Base-by-base conservation (phyloP, 2,329 filamentous ascomycete species). In the Hymenotorrendiella dingleyae region DNA sequence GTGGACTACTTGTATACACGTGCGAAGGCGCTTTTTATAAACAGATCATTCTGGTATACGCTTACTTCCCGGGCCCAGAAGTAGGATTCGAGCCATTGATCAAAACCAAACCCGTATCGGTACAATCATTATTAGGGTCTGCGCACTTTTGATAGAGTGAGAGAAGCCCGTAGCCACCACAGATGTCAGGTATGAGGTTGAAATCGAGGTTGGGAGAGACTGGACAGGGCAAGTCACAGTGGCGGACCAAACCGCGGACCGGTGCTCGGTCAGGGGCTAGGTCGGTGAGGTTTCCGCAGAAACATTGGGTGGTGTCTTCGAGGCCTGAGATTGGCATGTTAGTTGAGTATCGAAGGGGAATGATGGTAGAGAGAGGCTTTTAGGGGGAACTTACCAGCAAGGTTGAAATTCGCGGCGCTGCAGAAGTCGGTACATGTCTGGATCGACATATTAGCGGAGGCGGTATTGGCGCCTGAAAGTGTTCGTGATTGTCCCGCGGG, bases 401-500 rank as follows among this genome's bases (percentile, higher is more conserved):
- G 19, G 21, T 35, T 30, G 36, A 38, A 42, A 2, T 36, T 39
- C 21, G 36, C 16, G 8, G 32, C 21, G 23, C 33, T 26, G 24
- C 42, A 42, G 26, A 39, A 42, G 36, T 45, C 43, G 21, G 43
- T 28, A 29, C 42, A 45, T 11, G 24, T 40, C 16, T 47, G 28
- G 8, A 47, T 23, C 4, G 45, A 44, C 45, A 47, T 44, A 20
- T 36, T 30, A 16, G 29, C 10, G 19, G 19, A 23, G n/a, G 37
- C 21, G 6, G 27, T 17, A 19, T 21, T 14, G 11, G 54, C 44
- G 22, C 65, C 56, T 20, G 64, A 64, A 35, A 77, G 63, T 20
- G 73, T 67, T 36, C 67, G 67, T 29, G 69, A 67, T 39, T 63
- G 49, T 36, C 47, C 48, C 16, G 63, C 64, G 42, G 64, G 55